Conservation (phyloP, 2,329 filamentous ascomycete genomes). For the Bipolaris cookei region DNA sequence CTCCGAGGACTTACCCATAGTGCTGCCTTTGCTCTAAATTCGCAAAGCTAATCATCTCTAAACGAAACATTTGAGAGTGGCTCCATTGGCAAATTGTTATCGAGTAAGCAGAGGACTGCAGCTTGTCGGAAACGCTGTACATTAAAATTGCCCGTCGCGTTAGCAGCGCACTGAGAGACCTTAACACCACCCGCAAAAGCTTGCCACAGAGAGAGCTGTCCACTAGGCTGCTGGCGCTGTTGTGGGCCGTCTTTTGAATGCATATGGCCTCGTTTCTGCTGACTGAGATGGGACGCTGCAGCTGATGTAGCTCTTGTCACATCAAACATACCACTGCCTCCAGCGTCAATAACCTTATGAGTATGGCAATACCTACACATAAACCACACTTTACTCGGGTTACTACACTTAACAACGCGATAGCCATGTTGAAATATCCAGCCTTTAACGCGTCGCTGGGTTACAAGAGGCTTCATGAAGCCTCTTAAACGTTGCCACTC, state of each 20-base stretch:
- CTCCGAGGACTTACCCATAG: conserved; percentile 7
- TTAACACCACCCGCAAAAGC: background rate
- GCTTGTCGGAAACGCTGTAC: background rate
- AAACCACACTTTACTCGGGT: background rate
- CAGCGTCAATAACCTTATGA: conserved; percentile 3
- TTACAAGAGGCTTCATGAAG: background rate
- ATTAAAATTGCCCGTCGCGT: conserved; percentile 1
- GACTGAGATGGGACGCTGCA: background rate
- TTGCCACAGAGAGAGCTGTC: background rate
- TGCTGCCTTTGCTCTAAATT: conserved; percentile 2
- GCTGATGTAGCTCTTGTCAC: background rate
- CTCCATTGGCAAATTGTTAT: too few relatives aligned
- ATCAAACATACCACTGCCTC: background rate
- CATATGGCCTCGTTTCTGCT: background rate
- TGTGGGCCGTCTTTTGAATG: background rate
- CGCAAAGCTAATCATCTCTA: background rate
- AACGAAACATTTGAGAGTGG: too few relatives aligned
- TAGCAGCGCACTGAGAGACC: background rate
- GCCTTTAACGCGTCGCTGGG: background rate
- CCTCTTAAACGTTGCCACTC: background rate
- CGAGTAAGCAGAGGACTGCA: background rate
- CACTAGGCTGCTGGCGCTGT: background rate
- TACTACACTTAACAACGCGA: background rate
- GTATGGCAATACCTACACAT: background rate
- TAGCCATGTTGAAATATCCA: conserved; percentile 2